These are phyloP conservation scores for Auriscalpium microsporum DNA, from an alignment of 768 basidiomycete species.

Conservation along the genomic window DNA sequence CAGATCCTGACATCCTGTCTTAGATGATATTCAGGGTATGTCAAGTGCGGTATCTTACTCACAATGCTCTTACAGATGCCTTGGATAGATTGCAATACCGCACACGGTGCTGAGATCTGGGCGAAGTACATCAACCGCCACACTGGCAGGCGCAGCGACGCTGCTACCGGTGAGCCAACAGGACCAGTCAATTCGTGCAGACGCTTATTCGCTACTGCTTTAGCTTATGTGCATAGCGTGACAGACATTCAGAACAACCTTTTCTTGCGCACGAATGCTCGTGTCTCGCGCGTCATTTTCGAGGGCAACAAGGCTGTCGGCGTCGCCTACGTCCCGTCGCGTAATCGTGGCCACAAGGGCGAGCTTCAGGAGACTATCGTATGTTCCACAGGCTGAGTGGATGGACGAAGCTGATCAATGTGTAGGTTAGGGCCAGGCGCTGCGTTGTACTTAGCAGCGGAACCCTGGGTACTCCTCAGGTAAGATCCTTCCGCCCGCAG, in stretches of 20 bases:
- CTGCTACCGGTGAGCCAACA: slow-evolving; percentile 43
- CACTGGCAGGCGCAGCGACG: slow-evolving; percentile 64
- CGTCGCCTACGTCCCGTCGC: slow-evolving; percentile 57
- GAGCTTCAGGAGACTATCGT: slow-evolving; percentile 51
- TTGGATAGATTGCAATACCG: slow-evolving; percentile 41
- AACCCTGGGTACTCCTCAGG: slow-evolving; percentile 60
- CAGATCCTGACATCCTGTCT: neutral
- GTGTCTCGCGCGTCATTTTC: slow-evolving; percentile 63
- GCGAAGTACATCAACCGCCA: slow-evolving; percentile 72
- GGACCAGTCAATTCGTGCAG: neutral
- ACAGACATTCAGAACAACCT: slow-evolving; percentile 63
- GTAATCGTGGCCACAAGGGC: slow-evolving; percentile 47
- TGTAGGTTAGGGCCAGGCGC: slow-evolving; percentile 35
- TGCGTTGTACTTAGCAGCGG: slow-evolving; percentile 58
- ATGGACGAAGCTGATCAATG: neutral
- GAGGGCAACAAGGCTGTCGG: slow-evolving; percentile 67
- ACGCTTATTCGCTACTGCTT: neutral
- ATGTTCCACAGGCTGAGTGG: slow-evolving; percentile 4
- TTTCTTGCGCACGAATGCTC: slow-evolving; percentile 56
- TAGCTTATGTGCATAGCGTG: slow-evolving; percentile 63
- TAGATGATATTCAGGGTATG: slow-evolving; percentile 57
- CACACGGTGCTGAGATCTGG: slow-evolving; percentile 64
- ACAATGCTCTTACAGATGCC: neutral
- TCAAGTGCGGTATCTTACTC: neutral
- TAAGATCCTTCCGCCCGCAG: neutral